Evolutionary conservation across 495 filamentous ascomycete species (phyloP).

Genomic region (Penicillium fimorum): DNA sequence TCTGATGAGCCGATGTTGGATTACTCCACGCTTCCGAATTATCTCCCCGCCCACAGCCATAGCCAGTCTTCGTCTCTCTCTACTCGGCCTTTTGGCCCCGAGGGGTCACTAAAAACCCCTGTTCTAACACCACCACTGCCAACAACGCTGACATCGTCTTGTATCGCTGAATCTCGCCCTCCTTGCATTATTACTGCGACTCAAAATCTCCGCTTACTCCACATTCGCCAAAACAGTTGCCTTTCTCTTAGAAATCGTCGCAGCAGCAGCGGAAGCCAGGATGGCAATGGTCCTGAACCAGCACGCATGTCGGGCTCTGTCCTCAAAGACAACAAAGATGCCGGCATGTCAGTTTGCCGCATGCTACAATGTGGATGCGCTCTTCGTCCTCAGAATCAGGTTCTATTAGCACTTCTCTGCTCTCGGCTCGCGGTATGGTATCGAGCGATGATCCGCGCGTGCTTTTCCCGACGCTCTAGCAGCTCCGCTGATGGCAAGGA

Average conservation of each 20-base stretch:
- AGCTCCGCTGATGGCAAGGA: too few relatives aligned
- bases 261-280: background rate
- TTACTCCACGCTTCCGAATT: background rate
- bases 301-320: constrained; percentile 14
- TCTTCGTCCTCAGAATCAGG: constrained; percentile 13
- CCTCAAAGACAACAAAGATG: constrained; percentile 11
- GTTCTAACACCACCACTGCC: background rate
- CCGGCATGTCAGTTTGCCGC: constrained; percentile 10
- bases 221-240: constrained; percentile 7
- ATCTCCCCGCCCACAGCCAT: background rate
- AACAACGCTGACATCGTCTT: background rate
- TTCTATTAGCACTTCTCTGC: constrained; percentile 8
- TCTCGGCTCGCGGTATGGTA: constrained; percentile 5
- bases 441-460: too few relatives aligned
- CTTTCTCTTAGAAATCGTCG: background rate
- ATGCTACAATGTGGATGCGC: constrained; percentile 14
- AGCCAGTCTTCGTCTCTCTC: background rate
- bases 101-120: background rate
- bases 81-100: background rate
- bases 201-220: constrained; percentile 8
- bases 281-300: background rate
- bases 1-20: background rate
- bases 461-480: too few relatives aligned
- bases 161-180: constrained; percentile 2
- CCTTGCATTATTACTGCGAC: constrained; percentile 14